These are phyloP conservation scores for Kandelia obovata DNA, from an alignment of 345 rosid genomes.

Conservation along the genomic window DNA sequence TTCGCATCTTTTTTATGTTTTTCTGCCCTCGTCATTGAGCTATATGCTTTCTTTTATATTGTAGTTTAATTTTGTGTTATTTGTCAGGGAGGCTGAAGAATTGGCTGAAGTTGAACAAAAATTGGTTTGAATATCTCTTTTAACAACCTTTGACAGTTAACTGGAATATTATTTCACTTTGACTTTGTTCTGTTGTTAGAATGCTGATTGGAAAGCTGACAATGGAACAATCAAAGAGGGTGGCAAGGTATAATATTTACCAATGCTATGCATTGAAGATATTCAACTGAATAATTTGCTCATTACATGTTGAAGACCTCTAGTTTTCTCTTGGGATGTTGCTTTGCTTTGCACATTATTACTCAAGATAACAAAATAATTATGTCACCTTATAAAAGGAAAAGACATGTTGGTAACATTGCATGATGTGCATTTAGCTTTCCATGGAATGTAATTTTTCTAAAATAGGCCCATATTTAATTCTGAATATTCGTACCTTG, in stretches of 20 bases:
- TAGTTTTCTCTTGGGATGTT: not conserved
- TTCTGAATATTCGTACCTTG: too few relatives aligned
- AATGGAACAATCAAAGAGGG: slow-evolving; percentile 40
- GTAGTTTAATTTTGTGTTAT: slow-evolving; percentile 15
- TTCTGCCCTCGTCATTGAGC: slow-evolving; percentile 1
- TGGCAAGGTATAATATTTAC: slow-evolving; percentile 47
- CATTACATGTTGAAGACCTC: not conserved
- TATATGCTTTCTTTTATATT: slow-evolving; percentile 2
- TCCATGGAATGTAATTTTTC: not conserved
- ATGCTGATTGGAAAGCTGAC: slow-evolving; percentile 65
- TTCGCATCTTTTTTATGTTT: not conserved
- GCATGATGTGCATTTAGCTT: not conserved
- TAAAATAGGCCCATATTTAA: not conserved
- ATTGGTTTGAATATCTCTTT: slow-evolving; percentile 48
- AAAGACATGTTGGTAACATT: not conserved
- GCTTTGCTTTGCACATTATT: not conserved
- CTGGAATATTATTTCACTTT: slow-evolving; percentile 14
- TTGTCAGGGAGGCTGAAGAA: slow-evolving; percentile 64
- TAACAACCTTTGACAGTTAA: slow-evolving; percentile 5
- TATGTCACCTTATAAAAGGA: not conserved
- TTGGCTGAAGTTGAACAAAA: slow-evolving; percentile 86
- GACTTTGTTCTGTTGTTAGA: slow-evolving; percentile 34
- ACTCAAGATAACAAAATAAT: not conserved
- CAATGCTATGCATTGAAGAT: not conserved
- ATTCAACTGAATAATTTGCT: not conserved